A percentile compares a stretch with the other conserved stretches of the same genome.
Conservation (phyloP, 2,329 filamentous ascomycete species). For the Neonectria coccinea region DNA sequence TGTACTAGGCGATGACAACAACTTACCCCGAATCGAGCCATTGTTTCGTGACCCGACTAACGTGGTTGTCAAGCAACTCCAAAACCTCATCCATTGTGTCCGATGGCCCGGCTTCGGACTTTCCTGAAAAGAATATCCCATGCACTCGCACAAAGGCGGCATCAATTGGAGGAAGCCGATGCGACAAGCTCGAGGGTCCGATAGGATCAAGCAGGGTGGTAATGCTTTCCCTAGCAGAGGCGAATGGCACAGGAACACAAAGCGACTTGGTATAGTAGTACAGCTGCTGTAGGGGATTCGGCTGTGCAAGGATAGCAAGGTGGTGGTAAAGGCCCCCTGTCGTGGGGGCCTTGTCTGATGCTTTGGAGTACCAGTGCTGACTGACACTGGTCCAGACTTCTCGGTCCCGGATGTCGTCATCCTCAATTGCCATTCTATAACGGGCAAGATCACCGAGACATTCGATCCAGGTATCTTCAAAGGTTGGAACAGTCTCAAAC, state of each 20-base stretch:
- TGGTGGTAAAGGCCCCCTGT: slow-evolving; percentile 88
- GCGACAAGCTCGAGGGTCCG: slow-evolving; percentile 49
- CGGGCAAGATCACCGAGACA: slow-evolving; percentile 86
- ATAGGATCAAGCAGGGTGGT: slow-evolving; percentile 74
- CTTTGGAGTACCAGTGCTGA: slow-evolving; percentile 83
- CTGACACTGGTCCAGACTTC: slow-evolving; percentile 85
- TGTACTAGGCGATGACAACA: background rate
- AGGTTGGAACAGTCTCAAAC: slow-evolving; percentile 83
- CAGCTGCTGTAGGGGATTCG: slow-evolving; percentile 75
- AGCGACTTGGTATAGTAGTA: slow-evolving; percentile 78
- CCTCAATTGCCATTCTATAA: slow-evolving; percentile 89
- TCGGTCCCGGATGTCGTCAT: slow-evolving; percentile 77
- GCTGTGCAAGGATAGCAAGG: slow-evolving; percentile 79
- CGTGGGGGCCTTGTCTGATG: slow-evolving; percentile 78
- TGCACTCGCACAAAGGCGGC: background rate
- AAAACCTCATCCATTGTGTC: background rate
- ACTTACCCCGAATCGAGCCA: slow-evolving; percentile 8
- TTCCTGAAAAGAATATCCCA: background rate
- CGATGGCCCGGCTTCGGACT: background rate
- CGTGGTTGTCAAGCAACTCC: background rate
- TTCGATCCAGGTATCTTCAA: slow-evolving; percentile 92
- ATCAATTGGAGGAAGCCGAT: background rate
- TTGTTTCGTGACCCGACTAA: background rate
- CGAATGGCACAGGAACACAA: slow-evolving; percentile 73
- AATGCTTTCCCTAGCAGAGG: slow-evolving; percentile 73